Evolutionary conservation across 805 yeast genomes (phyloP), one percentile per base, ranked within the genome.

Genomic region (Saccharomycopsis schoenii): DNA sequence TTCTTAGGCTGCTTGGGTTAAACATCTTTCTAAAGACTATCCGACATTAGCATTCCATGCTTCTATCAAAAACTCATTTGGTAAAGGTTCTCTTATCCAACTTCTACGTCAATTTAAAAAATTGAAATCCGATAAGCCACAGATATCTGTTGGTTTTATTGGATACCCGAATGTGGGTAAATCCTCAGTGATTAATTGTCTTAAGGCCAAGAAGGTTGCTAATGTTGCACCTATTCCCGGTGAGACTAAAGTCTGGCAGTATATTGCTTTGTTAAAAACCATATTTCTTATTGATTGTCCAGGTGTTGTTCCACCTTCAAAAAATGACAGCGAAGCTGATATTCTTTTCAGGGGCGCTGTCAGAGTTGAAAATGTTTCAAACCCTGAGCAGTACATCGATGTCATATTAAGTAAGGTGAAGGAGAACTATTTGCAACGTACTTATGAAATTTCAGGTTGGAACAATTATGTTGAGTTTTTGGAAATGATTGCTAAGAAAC

Each of bases 151-250:
- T 62, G 99, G 99, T 2, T 89, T 93, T 69, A 92, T 93, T 70
- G 99, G 99, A 15, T 93, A 94, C 72, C 99, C 99, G 66, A 93
- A 93, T 71, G 88, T 97, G n/a, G 99, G 99, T 67, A 93, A 93
- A 72, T 93, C 98, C 1, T 89, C 97, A 51, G 90, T 93, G 66
- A 93, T 93, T 70, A 93, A 93, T 76, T 92, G 98, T 1, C 77
- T 93, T 68, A 84, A 97, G 71, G 85, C 86, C 73, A 94, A 94
- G 82, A 94, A 93, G 76, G 99, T 93, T 56, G 94, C 98, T 77
- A 85, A 81, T 55, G 98, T 93, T 56, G 99, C 99, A 1, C 99
- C 99, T 56, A 91, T 93, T 68, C 99, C 99, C 37, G 99, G 99
- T 73, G 99, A 93, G 72, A 93, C 99, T 41, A 93, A 93, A 74